phyloP scores from a whole-genome alignment of 371 early-diverging fungal species.

The Batkoa obscura region DNA sequence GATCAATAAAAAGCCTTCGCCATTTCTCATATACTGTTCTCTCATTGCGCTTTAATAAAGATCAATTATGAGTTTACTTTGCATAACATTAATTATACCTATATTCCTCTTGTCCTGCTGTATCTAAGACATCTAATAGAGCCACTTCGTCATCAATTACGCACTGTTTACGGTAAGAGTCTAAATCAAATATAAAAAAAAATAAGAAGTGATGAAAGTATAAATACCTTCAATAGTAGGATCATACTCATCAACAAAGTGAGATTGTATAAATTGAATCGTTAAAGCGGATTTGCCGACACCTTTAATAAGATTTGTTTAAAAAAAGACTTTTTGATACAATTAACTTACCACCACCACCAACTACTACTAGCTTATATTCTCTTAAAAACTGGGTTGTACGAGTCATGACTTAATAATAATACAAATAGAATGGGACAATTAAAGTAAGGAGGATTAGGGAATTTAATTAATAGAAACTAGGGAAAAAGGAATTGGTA shows the following conservation, averaged over 20 bases:
- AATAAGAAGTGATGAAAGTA: background rate
- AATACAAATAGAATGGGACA: too few species aligned
- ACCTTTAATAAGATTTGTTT: conserved; percentile 14
- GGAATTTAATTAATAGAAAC: too few species aligned
- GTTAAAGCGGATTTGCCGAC: conserved; percentile 76
- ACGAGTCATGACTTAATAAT: background rate
- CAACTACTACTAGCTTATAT: conserved; percentile 69
- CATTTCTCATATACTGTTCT: conserved; percentile 53
- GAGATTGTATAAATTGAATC: conserved; percentile 75
- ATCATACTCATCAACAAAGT: conserved; percentile 84
- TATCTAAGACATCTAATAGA: conserved; percentile 76
- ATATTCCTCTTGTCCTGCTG: conserved; percentile 89
- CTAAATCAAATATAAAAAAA: conserved; percentile 14
- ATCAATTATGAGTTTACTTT: too few species aligned
- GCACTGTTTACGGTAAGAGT: conserved; percentile 79
- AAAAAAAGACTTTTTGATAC: conserved; percentile 5
- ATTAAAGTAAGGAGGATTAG: too few species aligned
- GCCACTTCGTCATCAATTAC: conserved; percentile 65
- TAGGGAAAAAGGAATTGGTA: too few species aligned
- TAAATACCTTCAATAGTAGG: conserved; percentile 72
- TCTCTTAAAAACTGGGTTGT: conserved; percentile 32
- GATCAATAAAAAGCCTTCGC: conserved; percentile 70
- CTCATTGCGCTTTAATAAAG: conserved; percentile 9
- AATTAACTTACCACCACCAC: conserved; percentile 55
- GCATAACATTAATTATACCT: conserved; percentile 25